phyloP scores from a whole-genome alignment of 345 rosid genomes.

The Eucalyptus tenuipes region DNA sequence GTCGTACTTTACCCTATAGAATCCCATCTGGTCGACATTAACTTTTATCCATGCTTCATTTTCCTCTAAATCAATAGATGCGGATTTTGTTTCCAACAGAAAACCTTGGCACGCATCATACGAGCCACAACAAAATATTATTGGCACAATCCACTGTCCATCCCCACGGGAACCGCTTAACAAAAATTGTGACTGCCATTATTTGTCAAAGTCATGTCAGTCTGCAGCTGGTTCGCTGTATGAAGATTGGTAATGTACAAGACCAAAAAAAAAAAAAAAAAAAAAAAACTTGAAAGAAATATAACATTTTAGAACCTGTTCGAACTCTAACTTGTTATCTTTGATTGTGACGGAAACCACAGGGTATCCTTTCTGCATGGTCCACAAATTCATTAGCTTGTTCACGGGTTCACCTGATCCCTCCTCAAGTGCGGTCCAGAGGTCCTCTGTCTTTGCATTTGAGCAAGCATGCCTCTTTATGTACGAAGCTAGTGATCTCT shows the following conservation, averaged over 20 bases:
- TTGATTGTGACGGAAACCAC: slow-evolving; percentile 61
- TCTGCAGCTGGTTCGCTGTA: not conserved
- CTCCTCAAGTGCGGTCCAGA: slow-evolving; percentile 84
- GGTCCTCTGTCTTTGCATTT: slow-evolving; percentile 89
- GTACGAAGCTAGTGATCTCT: slow-evolving; percentile 89
- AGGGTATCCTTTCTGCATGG: slow-evolving; percentile 82
- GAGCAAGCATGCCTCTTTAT: slow-evolving; percentile 60
- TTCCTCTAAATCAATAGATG: slow-evolving; percentile 21
- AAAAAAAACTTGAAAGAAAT: not conserved
- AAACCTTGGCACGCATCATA: slow-evolving; percentile 52
- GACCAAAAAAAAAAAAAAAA: not conserved
- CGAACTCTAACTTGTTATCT: slow-evolving; percentile 71
- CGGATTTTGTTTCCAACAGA: slow-evolving; percentile 54
- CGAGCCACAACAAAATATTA: slow-evolving; percentile 70
- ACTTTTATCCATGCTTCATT: slow-evolving; percentile 55
- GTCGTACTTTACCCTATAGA: slow-evolving; percentile 87
- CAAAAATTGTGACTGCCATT: slow-evolving; percentile 69
- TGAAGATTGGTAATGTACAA: not conserved
- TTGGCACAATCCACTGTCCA: slow-evolving; percentile 93
- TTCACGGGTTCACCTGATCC: slow-evolving; percentile 87
- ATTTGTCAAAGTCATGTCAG: not conserved
- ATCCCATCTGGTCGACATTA: slow-evolving; percentile 78
- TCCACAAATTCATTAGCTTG: slow-evolving; percentile 88
- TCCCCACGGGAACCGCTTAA: slow-evolving; percentile 72
- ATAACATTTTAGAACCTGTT: slow-evolving; percentile 44